A percentile compares a stretch with the other conserved stretches of the same genome.
Conservation (phyloP, 306 rosid species). For the Lathyrus tuberosus region DNA sequence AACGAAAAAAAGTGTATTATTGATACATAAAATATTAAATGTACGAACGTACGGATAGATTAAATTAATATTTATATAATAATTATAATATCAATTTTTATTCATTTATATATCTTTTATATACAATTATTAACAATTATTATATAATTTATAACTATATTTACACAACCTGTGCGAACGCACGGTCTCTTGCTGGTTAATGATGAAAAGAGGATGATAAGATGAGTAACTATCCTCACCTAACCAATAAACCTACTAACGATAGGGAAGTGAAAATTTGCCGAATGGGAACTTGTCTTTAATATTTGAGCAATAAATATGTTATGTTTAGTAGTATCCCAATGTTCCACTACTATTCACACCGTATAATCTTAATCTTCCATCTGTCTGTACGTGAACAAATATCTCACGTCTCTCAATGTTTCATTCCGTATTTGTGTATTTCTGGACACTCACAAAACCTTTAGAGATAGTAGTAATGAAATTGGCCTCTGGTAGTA, state of each 20-base stretch:
- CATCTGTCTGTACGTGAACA: not conserved
- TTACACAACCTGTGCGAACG: too few relatives aligned
- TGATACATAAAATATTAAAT: too few relatives aligned
- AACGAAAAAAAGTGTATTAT: too few relatives aligned
- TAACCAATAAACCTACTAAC: not conserved
- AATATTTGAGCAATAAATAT: not conserved
- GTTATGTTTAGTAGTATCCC: not conserved
- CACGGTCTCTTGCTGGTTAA: too few relatives aligned
- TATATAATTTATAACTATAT: too few relatives aligned
- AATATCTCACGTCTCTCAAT: not conserved
- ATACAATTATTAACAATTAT: too few relatives aligned
- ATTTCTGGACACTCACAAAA: not conserved
- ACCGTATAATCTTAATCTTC: constrained; percentile 7
- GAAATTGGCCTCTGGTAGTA: not conserved
- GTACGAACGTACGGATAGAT: too few relatives aligned
- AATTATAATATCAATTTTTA: too few relatives aligned
- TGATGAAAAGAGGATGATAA: not conserved
- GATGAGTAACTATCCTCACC: constrained; percentile 1
- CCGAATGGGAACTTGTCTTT: not conserved
- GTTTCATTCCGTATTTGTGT: not conserved
- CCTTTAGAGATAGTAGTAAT: not conserved
- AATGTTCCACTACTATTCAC: not conserved
- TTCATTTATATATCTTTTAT: too few relatives aligned
- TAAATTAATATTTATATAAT: too few relatives aligned
- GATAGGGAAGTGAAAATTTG: not conserved